Evolutionary conservation across 305 asterid genomes (phyloP).

Genomic region (Plantago lanceolata): DNA sequence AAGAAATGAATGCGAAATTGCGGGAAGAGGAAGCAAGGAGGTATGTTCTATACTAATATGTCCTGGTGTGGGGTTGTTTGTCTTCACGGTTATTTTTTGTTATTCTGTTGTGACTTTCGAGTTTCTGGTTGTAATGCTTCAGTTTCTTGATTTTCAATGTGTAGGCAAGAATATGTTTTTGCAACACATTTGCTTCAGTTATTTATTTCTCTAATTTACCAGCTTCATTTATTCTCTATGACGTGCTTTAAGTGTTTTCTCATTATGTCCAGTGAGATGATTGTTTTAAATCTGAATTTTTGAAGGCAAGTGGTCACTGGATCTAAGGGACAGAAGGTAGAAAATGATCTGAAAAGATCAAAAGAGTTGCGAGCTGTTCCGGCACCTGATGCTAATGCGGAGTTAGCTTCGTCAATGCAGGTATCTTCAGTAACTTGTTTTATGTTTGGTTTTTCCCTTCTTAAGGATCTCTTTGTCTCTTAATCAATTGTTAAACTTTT

Average conservation of each 20-base stretch:
- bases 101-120: not conserved
- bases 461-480: not conserved
- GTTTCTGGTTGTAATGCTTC: not conserved
- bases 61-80: not conserved
- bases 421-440: conserved; percentile 28
- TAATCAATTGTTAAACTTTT: not conserved
- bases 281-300: conserved; percentile 13
- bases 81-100: not conserved
- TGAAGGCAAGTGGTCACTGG: conserved; percentile 70
- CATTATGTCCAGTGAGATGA: not conserved
- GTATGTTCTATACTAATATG: conserved; percentile 26
- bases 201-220: not conserved
- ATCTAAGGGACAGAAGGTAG: conserved; percentile 45
- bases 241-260: not conserved
- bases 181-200: no score
- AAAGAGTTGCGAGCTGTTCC: conserved; percentile 80
- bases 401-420: conserved; percentile 65
- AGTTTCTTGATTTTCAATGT: not conserved
- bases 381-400: conserved; percentile 69
- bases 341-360: conserved; percentile 36
- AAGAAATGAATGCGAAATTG: conserved; percentile 84
- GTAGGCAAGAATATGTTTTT: not conserved
- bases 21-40: conserved; percentile 87
- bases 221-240: not conserved
- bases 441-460: not conserved